Evolutionary conservation across 1,139 yeast genomes (phyloP), one percentile per base, ranked within the genome.

Genomic region (Arxiozyma heterogenica): DNA sequence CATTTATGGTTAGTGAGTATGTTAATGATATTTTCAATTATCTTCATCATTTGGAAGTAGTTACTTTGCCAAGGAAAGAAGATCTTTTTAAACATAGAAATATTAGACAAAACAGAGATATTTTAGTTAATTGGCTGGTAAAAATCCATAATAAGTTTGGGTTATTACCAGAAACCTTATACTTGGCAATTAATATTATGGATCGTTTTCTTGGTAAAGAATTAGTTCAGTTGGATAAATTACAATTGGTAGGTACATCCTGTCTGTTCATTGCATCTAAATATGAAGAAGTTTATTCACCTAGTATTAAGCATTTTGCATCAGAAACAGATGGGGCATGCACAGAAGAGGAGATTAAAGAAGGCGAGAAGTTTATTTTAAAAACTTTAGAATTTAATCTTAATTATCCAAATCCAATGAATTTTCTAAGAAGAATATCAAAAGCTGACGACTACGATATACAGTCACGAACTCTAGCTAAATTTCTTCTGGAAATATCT

Each of bases 381-480:
- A 86, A 87, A 61, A 82, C 84, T 45, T 74, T 91, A 54, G 79
- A 83, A 60, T 91, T 86, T 70, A 87, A 88, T 68, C 76, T 90
- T 64, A 85, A 88, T 64, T 89, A 86, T 67, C 96, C 97, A 53
- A 89, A 89, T 67, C 97, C 98, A 56, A 86, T 91, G 90, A 90
- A 90, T 71, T 91, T 90, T 67, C 74, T 91, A 64, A 82, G 98
- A 69, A 80, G 98, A 68, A 88, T 89, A 55, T 88, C 96, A 51
- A 89, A 89, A 70, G 98, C 98, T 44, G 98, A 91, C 71, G 93
- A 88, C 70, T 91, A 90, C 73, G 96, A 90, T 70, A 88, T 89
- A 57, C 93, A 87, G 71, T 83, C 94, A 52, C 82, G 98, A 70
- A 90, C 97, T 17, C 78, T 91, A 61, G 98, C 95, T 41, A 91